Evolutionary conservation across 2,329 filamentous ascomycete species (phyloP), one percentile per base, ranked within the genome.

Genomic region (Alternaria gaisen): DNA sequence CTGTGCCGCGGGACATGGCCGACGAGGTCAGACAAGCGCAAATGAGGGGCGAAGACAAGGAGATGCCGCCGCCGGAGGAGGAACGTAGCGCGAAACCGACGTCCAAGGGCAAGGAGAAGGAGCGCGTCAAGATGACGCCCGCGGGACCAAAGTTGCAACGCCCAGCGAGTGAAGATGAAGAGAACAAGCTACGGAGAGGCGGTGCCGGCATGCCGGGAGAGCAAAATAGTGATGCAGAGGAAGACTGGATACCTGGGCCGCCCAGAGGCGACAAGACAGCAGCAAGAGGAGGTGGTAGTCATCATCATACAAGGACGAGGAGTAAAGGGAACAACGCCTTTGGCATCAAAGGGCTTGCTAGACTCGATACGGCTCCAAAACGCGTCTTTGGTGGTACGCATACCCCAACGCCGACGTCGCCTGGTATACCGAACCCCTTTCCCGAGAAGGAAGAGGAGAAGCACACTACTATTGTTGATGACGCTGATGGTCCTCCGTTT

Each of bases 21-120:
- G 73, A 73, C 1, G 77, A 77, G 11, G 86, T 86, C 3, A 68
- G 70, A 18, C 84, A 87, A 63, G 87, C 87, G 12, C 87, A 85
- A 72, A 77, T 77, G 60, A 75, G 84, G 52, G 85, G 85, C 3
- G 85, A 87, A 66, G 86, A 85, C 70, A 83, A 68, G 64, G 12
- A 34, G 6, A 30, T 38, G 16, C 2, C 0, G 20, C 30, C 11
- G n/a, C n/a, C n/a, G n/a, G n/a, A n/a, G 0, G 66, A 65, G 22
- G 2, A 58, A 24, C 0, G 24, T 24, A 2, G 1, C 24, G 24
- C 24, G 24, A 24, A 24, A 24, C 24, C 24, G 61, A 14, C 56
- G 8, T 9, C 16, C 6, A 34, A 34, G 32, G 11, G 32, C 32
- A 34, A 34, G 32, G 11, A 34, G 12, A 34, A 16, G 48, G 68